Evolutionary conservation across 2,329 filamentous ascomycete genomes (phyloP).

Genomic region (Penicillium sp.): DNA sequence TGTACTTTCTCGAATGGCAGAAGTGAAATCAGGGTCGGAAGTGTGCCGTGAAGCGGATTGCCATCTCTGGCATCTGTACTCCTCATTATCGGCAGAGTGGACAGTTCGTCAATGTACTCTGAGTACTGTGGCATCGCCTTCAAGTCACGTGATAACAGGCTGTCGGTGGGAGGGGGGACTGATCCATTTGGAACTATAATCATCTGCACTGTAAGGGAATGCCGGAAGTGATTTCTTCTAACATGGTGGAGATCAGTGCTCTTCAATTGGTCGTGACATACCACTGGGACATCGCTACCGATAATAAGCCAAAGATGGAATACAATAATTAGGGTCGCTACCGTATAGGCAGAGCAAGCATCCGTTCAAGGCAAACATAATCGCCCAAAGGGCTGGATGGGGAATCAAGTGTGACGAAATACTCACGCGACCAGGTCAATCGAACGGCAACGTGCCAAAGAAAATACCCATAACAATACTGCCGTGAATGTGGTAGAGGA

Average conservation of each 20-base stretch:
- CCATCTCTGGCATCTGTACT: background rate
- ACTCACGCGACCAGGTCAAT: background rate
- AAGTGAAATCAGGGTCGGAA: background rate
- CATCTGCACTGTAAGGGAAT: background rate
- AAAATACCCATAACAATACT: background rate
- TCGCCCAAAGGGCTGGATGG: background rate
- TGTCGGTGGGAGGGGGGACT: background rate
- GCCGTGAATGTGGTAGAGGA: background rate
- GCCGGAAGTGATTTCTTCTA: background rate
- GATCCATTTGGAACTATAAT: background rate
- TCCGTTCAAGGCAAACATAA: background rate
- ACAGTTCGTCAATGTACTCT: background rate
- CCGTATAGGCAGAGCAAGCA: background rate
- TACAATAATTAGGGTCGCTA: background rate
- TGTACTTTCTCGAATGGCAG: background rate
- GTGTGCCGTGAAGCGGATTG: background rate
- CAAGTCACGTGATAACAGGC: background rate
- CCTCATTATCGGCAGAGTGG: background rate
- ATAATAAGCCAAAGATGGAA: background rate
- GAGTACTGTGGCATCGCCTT: background rate
- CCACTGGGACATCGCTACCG: background rate
- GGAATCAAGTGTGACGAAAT: background rate
- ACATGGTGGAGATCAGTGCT: no score
- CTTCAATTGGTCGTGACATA: background rate
- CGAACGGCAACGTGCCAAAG: background rate